These are phyloP conservation scores for Sporothrix globosa DNA, from an alignment of 2,329 filamentous ascomycete genomes.

Conservation along the genomic window DNA sequence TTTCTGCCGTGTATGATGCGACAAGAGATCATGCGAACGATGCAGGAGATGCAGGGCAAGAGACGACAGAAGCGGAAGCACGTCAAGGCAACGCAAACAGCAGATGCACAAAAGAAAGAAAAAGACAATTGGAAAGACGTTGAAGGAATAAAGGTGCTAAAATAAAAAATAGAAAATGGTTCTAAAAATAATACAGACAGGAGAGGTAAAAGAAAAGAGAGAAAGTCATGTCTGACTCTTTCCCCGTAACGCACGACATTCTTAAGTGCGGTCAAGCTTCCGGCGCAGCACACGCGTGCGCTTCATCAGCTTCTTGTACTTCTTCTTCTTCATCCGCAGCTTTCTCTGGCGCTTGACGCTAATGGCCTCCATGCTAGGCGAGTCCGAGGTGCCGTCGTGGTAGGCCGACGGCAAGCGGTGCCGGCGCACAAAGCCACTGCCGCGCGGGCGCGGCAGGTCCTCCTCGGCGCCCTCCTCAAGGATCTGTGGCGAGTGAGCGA, in stretches of 20 bases:
- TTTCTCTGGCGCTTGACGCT: slow-evolving; percentile 91
- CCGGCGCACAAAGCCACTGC: neutral
- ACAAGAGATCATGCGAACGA: neutral
- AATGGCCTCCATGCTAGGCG: slow-evolving; percentile 71
- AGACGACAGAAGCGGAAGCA: neutral
- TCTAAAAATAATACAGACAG: slow-evolving; percentile 21
- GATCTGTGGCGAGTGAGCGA: slow-evolving; percentile 63
- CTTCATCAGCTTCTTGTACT: slow-evolving; percentile 99
- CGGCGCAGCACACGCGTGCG: slow-evolving; percentile 84
- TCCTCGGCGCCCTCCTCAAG: slow-evolving; percentile 45
- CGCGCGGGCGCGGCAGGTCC: slow-evolving; percentile 43
- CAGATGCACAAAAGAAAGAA: slow-evolving; percentile 8
- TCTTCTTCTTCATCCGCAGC: slow-evolving; percentile 99
- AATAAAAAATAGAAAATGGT: slow-evolving; percentile 5
- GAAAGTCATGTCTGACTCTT: neutral
- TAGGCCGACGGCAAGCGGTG: slow-evolving; percentile 20
- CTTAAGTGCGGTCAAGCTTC: slow-evolving; percentile 58
- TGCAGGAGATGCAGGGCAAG: neutral
- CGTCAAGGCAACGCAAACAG: slow-evolving; percentile 13
- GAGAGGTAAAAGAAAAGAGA: slow-evolving; percentile 10
- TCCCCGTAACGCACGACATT: no score
- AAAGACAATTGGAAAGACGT: neutral
- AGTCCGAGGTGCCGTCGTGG: neutral
- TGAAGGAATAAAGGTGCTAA: neutral
- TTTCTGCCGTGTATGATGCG: slow-evolving; percentile 22